Base-by-base conservation (phyloP, 352 stramenopile species). In the Hyaloperonospora arabidopsidis region DNA sequence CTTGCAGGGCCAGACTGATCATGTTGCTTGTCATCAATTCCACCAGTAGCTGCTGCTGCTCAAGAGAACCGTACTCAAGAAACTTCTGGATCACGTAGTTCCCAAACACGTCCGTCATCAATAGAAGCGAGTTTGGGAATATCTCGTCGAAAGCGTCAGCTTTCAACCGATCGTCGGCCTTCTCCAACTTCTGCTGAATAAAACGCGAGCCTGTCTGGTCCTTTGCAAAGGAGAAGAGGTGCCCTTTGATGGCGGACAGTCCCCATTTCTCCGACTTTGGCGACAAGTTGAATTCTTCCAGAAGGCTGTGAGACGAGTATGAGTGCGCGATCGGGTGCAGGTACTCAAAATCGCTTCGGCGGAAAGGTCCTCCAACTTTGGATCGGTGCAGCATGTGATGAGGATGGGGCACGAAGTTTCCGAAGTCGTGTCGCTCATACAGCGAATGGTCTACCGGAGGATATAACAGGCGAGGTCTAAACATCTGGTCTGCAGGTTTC, bases 81-180 rank as follows among this genome's bases (percentile, higher is more conserved):
- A 98, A 85, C 61, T 98, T 98, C 68, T 99, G 97, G 35, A 99
- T 96, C 22, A 99, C 96, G 60, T 99, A 99, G 69, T 99, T 99
- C 15, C 97, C 97, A 68, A 99, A 99, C 6, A 99, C 95, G 52
- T 96, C 86, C 25, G 79, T 90, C 87, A 96, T 96, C 40, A 96
- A 60, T 40, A 74, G 25, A 17, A 95, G 67, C 14, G 78, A 84
- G 35, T 88, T 78, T 11, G 80, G 79, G 22, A 78, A 87, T n/a
- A 94, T 76, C 49, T 96, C 87, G 34, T 76, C 74, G 51, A 95
- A 95, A 7, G 84, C 79, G 1, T 86, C 70, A 15, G 81, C 55
- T 51, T 89, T 89, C 22, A 68, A 55, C 15, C 74, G 67, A 11
- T 93, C 76, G 25, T 87, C 79, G 0, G 84, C 87, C 41, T 85